Evolutionary conservation across 2,329 filamentous ascomycete genomes (phyloP).

Genomic region (Apiospora phragmitis): DNA sequence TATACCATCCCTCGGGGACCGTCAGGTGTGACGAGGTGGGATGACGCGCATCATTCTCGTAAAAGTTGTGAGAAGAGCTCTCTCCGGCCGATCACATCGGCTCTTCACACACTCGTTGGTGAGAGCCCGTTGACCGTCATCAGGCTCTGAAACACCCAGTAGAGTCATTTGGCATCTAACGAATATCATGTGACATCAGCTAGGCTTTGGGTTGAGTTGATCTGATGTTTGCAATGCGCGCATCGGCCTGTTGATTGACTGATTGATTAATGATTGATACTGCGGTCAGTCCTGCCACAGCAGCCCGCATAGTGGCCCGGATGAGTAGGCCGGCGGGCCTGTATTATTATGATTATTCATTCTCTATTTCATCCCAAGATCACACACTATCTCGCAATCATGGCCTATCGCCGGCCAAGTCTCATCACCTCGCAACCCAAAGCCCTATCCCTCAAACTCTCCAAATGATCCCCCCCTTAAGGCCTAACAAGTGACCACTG

Average conservation of each 20-base stretch:
- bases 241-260: background rate
- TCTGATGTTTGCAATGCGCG: constrained; percentile 6
- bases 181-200: constrained; percentile 5
- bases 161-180: background rate
- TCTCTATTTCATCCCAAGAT: constrained; percentile 1
- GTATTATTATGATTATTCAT: background rate
- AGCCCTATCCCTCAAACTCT: background rate
- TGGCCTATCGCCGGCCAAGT: constrained; percentile 5
- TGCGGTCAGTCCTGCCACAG: background rate
- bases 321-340: background rate
- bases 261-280: background rate
- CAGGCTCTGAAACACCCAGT: background rate
- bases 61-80: background rate
- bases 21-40: constrained; percentile 6
- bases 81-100: background rate
- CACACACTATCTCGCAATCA: background rate
- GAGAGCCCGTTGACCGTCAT: background rate
- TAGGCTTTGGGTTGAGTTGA: background rate
- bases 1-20: constrained; percentile 1
- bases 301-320: background rate
- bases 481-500: constrained; percentile 8
- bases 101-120: background rate
- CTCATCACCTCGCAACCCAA: constrained; percentile 2
- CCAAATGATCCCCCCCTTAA: constrained; percentile 1
- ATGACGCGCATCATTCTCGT: constrained; percentile 2